Evolutionary conservation across 352 stramenopile genomes (phyloP).

Genomic region (Phytopythium sindhum): DNA sequence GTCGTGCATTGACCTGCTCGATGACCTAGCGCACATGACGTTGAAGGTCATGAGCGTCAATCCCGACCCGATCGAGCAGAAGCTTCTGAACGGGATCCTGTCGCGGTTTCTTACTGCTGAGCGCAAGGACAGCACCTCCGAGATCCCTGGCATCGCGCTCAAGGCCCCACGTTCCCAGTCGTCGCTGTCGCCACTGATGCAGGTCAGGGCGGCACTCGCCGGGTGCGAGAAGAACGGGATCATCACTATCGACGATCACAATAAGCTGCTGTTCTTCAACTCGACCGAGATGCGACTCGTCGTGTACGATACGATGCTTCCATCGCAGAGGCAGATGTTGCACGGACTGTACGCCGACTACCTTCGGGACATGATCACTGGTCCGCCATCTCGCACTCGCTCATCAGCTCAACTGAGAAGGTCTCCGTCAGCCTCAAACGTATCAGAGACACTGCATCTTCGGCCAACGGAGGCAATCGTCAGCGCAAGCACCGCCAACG

Average conservation of each 20-base stretch:
- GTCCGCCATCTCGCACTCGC: neutral
- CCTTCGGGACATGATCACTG: conserved; percentile 30
- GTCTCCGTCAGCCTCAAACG: neutral
- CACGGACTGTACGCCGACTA: conserved; percentile 61
- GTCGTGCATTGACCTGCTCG: conserved; percentile 55
- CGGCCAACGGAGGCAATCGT: neutral
- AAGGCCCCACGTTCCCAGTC: conserved; percentile 39
- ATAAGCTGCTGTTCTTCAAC: conserved; percentile 66
- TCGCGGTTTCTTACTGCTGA: conserved; percentile 35
- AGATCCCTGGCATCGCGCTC: conserved; percentile 24
- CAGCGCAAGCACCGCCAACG: neutral
- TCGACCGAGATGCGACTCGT: conserved; percentile 52
- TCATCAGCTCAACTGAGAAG: neutral
- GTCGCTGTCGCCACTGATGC: conserved; percentile 33
- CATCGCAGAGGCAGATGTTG: conserved; percentile 61
- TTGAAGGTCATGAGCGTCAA: conserved; percentile 70
- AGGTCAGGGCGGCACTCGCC: conserved; percentile 56
- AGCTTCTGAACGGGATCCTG: conserved; percentile 53
- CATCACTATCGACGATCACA: conserved; percentile 43
- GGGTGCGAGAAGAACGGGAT: conserved; percentile 63
- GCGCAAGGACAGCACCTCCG: conserved; percentile 29
- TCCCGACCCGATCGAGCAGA: conserved; percentile 57
- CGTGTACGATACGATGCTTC: conserved; percentile 42
- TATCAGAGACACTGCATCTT: neutral
- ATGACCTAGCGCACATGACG: conserved; percentile 51